Base-by-base conservation (phyloP, 1,284 basidiomycete genomes). In the Cutaneotrichosporon mucoides region DNA sequence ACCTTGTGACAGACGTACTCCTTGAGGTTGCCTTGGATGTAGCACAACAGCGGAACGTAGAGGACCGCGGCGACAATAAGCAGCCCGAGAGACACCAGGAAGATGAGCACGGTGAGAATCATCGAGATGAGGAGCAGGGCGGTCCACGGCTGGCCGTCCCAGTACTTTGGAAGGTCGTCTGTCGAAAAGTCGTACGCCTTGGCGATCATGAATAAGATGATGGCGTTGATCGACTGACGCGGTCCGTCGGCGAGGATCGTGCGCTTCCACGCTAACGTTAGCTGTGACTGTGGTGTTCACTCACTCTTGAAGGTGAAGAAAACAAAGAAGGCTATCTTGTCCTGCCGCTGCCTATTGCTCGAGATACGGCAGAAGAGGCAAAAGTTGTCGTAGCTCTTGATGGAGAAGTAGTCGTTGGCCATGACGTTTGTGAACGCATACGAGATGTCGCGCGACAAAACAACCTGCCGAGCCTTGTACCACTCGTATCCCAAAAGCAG, bases 1-100 rank as follows among this genome's bases (percentile, higher is more conserved):
- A 97, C 92, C 80, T 98, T 97, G 81, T 98, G 92, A 79, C 94
- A 98, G 77, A 91, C 92, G 79, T 96, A 98, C 83, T 98, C 95
- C 85, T 95, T 95, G 56, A 97, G 80, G 78, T 97, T 97, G 42
- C 93, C 93, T 73, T 91, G 90, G 70, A 99, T 98, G 76, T 96
- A 92, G 76, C 88, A 89, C 33, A 99, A 82, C 46, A 98, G 82
- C 24, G 95, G 96, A 59, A 98, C 82, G 71, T 99, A 99, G 74
- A 86, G 88, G 56, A 97, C 77, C n/a, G 86, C 91, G 37, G 96
- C 95, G 35, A 88, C 77, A 59, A 92, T 83, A 43, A 99, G 82
- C 63, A 95, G 80, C 43, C 93, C 75, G 57, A 95, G 80, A 37
- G 90, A 93, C 61, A 90, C 88, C 58, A 84, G 82, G 74, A 95